Conservation (phyloP, 164 flowering plant species). For the Vitis amurensis region DNA sequence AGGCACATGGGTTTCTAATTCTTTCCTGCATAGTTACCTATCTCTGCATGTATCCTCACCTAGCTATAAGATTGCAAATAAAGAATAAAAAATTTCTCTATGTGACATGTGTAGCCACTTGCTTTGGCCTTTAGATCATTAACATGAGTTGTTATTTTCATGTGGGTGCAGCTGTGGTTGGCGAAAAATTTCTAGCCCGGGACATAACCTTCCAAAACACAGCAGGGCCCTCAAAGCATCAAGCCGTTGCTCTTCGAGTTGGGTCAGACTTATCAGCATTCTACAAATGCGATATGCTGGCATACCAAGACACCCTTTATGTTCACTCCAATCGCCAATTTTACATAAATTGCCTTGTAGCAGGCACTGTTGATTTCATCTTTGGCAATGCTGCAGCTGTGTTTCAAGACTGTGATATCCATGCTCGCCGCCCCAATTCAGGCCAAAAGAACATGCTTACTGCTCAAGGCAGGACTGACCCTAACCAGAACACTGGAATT, state of each 20-base stretch:
- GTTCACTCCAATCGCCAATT: slow-evolving; percentile 80
- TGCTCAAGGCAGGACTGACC: slow-evolving; percentile 76
- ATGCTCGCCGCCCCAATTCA: slow-evolving; percentile 59
- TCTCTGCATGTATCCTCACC: too few species aligned
- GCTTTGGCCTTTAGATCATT: neutral
- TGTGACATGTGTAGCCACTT: too few species aligned
- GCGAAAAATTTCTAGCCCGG: slow-evolving; percentile 61
- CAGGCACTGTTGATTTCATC: slow-evolving; percentile 83
- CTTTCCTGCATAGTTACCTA: too few species aligned
- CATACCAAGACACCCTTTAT: slow-evolving; percentile 88
- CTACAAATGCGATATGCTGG: slow-evolving; percentile 68
- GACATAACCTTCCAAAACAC: slow-evolving; percentile 82
- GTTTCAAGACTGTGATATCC: slow-evolving; percentile 70
- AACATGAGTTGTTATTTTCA: neutral
- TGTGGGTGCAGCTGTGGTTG: slow-evolving; percentile 64
- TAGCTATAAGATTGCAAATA: too few species aligned
- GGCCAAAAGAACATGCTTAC: slow-evolving; percentile 77
- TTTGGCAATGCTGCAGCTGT: slow-evolving; percentile 77
- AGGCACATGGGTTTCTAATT: too few species aligned
- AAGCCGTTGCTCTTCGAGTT: slow-evolving; percentile 84
- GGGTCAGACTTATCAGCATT: slow-evolving; percentile 79
- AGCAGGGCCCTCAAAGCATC: slow-evolving; percentile 84
- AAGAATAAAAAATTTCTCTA: too few species aligned
- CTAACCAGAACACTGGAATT: slow-evolving; percentile 82
- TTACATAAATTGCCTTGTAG: slow-evolving; percentile 51